Evolutionary conservation across 306 rosid genomes (phyloP), one percentile per base, ranked within the genome.

Genomic region (Quercus berberidifolia): DNA sequence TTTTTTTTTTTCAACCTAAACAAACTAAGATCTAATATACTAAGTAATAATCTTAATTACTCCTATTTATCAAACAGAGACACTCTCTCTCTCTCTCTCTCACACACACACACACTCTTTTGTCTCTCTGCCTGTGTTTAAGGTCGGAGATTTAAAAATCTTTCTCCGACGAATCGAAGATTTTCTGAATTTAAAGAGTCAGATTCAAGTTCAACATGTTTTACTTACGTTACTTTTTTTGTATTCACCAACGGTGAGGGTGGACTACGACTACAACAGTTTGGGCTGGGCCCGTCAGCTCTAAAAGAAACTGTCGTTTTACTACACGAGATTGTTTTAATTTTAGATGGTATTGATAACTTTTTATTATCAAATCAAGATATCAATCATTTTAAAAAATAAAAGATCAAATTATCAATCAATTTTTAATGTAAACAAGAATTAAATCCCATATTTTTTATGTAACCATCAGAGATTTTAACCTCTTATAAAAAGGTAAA

Each of bases 391-490:
- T 1, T 38, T 6, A 21, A 21, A 21, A 21, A 21, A 21, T 21
- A 21, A 21, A 21, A 21, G 23, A 21, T 21, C 0, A 21, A 21
- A 21, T 21, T 0, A 7, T 0, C 3, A 38, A 38, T 38, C 0
- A 0, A 0, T 1, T 38, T 38, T 38, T 38, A 1, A 2, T 38
- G 0, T 38, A 38, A 0, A 38, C 0, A 0, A 0, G 0, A 0
- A 38, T 38, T 38, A 0, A 38, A 38, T 1, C 0, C 0, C 0
- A 38, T 0, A 38, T 38, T 0, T 38, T 0, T 38, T 38, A 38
- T 38, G 0, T 0, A 38, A 38, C 0, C 0, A 1, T 38, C 0
- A 7, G 0, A 38, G 0, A 41, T 0, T 41, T 41, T 41, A 41
- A 8, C 12, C 12, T 41, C 12, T 41, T 41, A 41, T 41, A 41